A percentile compares a stretch with the other conserved stretches of the same genome.
Evolutionary conservation across 2,329 filamentous ascomycete species (phyloP).

Genomic region (Cladosporium phlei): DNA sequence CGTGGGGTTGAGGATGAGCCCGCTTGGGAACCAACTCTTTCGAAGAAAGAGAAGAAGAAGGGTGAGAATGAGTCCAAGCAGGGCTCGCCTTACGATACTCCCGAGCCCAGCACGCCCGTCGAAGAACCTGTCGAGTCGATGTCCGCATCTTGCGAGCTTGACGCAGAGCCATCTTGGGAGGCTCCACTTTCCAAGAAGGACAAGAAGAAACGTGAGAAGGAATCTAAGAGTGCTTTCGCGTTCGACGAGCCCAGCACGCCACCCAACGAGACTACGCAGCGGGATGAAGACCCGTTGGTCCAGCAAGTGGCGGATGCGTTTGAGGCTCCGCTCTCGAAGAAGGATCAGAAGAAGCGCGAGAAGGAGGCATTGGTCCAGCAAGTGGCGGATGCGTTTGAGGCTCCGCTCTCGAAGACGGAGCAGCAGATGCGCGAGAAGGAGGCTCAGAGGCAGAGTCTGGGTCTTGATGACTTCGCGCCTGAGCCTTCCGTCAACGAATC

Average conservation of each 20-base stretch:
- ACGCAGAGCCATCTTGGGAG: slow-evolving; percentile 30
- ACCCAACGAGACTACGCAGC: background rate
- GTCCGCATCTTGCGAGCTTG: slow-evolving; percentile 11
- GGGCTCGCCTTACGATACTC: background rate
- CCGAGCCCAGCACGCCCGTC: background rate
- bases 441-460: slow-evolving; percentile 11
- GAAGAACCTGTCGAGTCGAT: slow-evolving; percentile 2
- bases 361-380: background rate
- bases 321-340: slow-evolving; percentile 26
- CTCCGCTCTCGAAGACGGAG: slow-evolving; percentile 32
- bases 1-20: slow-evolving; percentile 6
- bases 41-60: slow-evolving; percentile 22
- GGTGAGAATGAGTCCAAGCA: slow-evolving; percentile 34
- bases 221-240: slow-evolving; percentile 12
- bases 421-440: slow-evolving; percentile 33
- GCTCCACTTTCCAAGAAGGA: slow-evolving; percentile 32
- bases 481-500: background rate
- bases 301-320: background rate
- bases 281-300: background rate
- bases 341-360: slow-evolving; percentile 36
- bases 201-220: slow-evolving; percentile 36
- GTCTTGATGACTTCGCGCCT: background rate
- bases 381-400: slow-evolving; percentile 25
- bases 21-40: slow-evolving; percentile 15
- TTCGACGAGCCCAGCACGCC: slow-evolving; percentile 1